These are phyloP conservation scores for Aspergillus thermomutatus DNA, from an alignment of 2,329 filamentous ascomycete genomes.

Conservation along the genomic window DNA sequence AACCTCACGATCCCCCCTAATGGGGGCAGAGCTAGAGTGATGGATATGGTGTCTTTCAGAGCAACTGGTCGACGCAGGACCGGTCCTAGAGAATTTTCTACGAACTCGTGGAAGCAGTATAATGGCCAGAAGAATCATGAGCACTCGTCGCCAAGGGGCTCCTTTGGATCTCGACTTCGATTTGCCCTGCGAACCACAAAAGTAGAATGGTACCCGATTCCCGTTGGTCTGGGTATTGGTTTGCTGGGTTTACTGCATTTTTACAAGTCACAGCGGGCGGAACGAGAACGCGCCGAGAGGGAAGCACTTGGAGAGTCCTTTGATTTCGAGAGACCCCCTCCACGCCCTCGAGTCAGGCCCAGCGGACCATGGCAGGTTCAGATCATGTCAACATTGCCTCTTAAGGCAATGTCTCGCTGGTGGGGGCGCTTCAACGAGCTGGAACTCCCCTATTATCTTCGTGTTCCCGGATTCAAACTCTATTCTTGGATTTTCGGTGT, in stretches of 20 bases:
- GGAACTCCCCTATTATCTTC: constrained; percentile 80
- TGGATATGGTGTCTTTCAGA: constrained; percentile 33
- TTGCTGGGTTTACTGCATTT: constrained; percentile 81
- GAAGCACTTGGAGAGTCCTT: constrained; percentile 38
- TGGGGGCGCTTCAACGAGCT: constrained; percentile 94
- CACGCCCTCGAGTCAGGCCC: constrained; percentile 65
- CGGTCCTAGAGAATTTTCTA: constrained; percentile 35
- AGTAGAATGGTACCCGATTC: constrained; percentile 87
- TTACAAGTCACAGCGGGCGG: constrained; percentile 63
- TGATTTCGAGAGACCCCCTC: constrained; percentile 42
- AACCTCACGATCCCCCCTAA: constrained; percentile 17
- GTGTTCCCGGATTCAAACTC: constrained; percentile 84
- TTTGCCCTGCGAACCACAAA: constrained; percentile 61
- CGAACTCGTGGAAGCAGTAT: constrained; percentile 40
- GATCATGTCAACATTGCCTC: constrained; percentile 86
- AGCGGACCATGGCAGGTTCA: constrained; percentile 91
- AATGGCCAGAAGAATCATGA: constrained; percentile 37
- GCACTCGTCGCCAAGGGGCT: constrained; percentile 40
- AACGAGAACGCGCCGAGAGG: constrained; percentile 48
- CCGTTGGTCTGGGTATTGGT: constrained; percentile 77
- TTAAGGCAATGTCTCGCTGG: constrained; percentile 83
- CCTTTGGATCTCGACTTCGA: constrained; percentile 56
- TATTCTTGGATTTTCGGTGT: constrained; percentile 93
- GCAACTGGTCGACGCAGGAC: constrained; percentile 28
- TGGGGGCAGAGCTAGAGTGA: constrained; percentile 22